phyloP scores from a whole-genome alignment of 352 stramenopile genomes.

The Phytophthora podocarpi region DNA sequence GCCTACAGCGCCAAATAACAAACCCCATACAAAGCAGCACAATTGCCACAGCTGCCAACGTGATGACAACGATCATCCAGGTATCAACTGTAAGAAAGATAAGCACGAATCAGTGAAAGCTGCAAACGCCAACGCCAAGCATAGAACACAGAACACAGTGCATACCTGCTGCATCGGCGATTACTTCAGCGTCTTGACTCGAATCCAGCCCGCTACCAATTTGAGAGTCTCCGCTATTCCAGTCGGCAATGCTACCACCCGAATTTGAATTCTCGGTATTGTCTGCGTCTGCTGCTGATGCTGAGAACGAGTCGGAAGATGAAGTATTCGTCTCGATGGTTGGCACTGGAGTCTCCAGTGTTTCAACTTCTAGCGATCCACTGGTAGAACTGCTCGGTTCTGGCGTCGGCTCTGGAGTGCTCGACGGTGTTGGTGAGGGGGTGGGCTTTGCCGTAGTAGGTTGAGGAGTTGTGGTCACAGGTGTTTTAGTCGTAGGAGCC shows the following conservation, averaged over 20 bases:
- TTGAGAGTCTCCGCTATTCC: conserved; percentile 9
- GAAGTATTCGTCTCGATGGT: conserved; percentile 6
- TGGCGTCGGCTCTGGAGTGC: conserved; percentile 8
- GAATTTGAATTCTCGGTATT: conserved; percentile 2
- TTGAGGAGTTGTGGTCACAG: conserved; percentile 16
- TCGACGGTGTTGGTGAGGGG: conserved; percentile 3
- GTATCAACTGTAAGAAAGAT: background rate
- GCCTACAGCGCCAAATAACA: conserved; percentile 2
- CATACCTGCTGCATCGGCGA: conserved; percentile 5
- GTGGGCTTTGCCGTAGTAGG: conserved; percentile 8
- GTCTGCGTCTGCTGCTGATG: conserved; percentile 14
- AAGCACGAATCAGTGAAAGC: background rate
- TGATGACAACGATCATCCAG: conserved; percentile 25
- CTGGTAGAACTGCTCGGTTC: conserved; percentile 9
- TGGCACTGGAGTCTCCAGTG: conserved; percentile 7
- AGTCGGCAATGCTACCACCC: background rate
- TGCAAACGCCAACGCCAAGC: background rate
- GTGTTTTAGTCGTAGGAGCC: conserved; percentile 11
- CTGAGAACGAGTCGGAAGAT: conserved; percentile 4
- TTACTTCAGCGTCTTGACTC: conserved; percentile 11
- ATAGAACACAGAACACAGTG: background rate
- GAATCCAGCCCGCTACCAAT: conserved; percentile 2
- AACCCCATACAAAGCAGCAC: conserved; percentile 19
- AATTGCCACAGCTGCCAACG: conserved; percentile 7
- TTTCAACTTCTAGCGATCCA: background rate